A percentile compares a stretch with the other conserved stretches of the same genome.
Conservation (phyloP, 208 protist species). For the Trypanosoma brucei region DNA sequence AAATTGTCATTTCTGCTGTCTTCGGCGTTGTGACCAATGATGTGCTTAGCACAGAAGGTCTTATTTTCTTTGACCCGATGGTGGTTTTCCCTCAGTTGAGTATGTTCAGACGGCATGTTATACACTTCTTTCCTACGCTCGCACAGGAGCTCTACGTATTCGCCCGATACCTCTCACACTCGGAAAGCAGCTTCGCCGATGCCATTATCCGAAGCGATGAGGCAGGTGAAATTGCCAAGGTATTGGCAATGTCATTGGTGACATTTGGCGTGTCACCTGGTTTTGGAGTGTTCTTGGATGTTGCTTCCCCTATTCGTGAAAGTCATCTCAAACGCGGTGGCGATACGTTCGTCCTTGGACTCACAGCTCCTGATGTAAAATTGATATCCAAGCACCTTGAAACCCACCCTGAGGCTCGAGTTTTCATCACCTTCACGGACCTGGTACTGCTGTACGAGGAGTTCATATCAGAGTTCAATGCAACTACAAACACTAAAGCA, state of each 20-base stretch:
- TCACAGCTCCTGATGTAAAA: not conserved
- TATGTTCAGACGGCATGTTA: slow-evolving; percentile 8
- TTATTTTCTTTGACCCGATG: slow-evolving; percentile 2
- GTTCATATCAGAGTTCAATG: not conserved
- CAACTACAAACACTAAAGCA: not conserved
- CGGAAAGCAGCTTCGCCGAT: not conserved
- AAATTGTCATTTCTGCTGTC: not conserved
- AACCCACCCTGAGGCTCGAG: not conserved
- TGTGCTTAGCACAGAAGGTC: not conserved
- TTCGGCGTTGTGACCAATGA: not conserved
- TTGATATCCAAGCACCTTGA: not conserved
- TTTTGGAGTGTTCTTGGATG: not conserved
- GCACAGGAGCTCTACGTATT: slow-evolving; percentile 26
- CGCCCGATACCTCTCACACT: not conserved
- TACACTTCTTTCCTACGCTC: slow-evolving; percentile 31
- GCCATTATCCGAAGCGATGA: not conserved
- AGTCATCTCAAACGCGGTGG: not conserved
- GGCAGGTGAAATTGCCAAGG: not conserved
- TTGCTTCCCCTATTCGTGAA: not conserved
- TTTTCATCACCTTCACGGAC: slow-evolving; percentile 3
- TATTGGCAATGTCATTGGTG: not conserved
- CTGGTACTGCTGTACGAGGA: not conserved
- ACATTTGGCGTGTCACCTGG: not conserved
- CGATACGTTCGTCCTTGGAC: not conserved
- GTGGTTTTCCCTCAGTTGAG: not conserved